Evolutionary conservation across 768 basidiomycete species (phyloP), one percentile per base, ranked within the genome.

Genomic region (Tephrocybe sp.): DNA sequence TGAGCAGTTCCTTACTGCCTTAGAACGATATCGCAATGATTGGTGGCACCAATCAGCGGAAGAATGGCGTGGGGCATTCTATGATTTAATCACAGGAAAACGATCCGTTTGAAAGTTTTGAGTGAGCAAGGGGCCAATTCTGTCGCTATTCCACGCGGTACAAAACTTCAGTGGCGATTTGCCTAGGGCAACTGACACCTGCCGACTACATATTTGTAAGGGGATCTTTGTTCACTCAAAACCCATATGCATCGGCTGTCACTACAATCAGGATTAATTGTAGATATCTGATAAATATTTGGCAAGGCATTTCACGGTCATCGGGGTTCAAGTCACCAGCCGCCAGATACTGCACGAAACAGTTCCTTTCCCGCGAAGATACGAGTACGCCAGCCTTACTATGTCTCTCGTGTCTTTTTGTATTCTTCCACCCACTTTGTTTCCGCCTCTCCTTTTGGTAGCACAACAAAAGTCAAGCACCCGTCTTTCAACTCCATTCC

Each of bases 361-460:
- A 23, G 15, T 40, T 33, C 21, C 37, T 24, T 44, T 34, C 24
- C 36, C 39, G 50, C 22, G 30, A 45, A 29, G 9, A 13, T 39
- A 33, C 42, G 34, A 41, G 33, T 38, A 37, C 15, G 34, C 25
- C 13, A 24, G 8, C 27, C 18, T 15, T 19, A 22, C 13, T 56
- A 47, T n/a, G 12, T 49, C 27, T 72, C 73, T 61, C 78, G 65
- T 9, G 53, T 66, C 57, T 69, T 73, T 72, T 97, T 97, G 76
- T 82, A 94, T 45, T 90, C 86, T 19, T 88, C 84, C 27, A 97
- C 80, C 94, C 94, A 98, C 54, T 79, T 80, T 63, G 78, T 75
- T 66, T 97, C 93, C 44, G 75, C 79, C 5, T 74, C 76, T 1
- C 90, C 90, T 63, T 80, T 90, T 1, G 86, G 88, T 48, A 94